These are phyloP conservation scores for Ophiostoma novo-ulmi DNA, from an alignment of 2,329 filamentous ascomycete species.

Conservation along the genomic window DNA sequence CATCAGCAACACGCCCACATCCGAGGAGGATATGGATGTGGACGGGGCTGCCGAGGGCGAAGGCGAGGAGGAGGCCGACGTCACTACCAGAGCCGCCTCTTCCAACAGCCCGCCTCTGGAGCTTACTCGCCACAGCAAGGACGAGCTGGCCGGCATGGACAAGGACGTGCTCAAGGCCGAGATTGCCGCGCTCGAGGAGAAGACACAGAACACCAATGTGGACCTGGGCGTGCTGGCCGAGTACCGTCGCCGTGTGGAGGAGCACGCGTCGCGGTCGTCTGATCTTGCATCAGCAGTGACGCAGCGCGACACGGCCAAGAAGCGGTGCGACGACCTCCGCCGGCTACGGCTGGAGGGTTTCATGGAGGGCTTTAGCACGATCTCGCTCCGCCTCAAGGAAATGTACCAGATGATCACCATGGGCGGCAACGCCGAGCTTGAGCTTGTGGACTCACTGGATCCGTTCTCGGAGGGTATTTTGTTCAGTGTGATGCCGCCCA, in stretches of 20 bases:
- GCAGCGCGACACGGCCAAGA: slow-evolving; percentile 81
- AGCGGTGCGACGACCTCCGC: slow-evolving; percentile 85
- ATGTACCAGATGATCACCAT: slow-evolving; percentile 99
- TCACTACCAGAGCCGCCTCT: slow-evolving; percentile 33
- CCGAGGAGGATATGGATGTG: neutral
- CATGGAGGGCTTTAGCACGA: slow-evolving; percentile 94
- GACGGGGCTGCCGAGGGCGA: slow-evolving; percentile 26
- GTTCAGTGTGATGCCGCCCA: slow-evolving; percentile 98
- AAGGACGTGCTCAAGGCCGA: slow-evolving; percentile 57
- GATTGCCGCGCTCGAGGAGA: slow-evolving; percentile 58
- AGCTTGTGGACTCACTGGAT: slow-evolving; percentile 92
- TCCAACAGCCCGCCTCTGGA: slow-evolving; percentile 37
- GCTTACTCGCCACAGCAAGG: slow-evolving; percentile 71
- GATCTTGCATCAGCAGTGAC: slow-evolving; percentile 75
- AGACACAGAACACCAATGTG: slow-evolving; percentile 72
- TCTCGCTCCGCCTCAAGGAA: slow-evolving; percentile 91
- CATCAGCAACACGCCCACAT: neutral
- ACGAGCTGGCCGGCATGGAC: slow-evolving; percentile 62
- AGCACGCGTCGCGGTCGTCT: slow-evolving; percentile 50
- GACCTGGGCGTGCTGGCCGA: slow-evolving; percentile 69
- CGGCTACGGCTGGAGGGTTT: slow-evolving; percentile 89
- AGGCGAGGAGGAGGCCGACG: slow-evolving; percentile 30
- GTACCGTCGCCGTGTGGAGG: slow-evolving; percentile 39
- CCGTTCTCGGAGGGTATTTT: slow-evolving; percentile 95
- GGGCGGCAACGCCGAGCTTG: slow-evolving; percentile 95